Conservation (phyloP, 179 eudicot genomes). For the Spinacia oleracea region DNA sequence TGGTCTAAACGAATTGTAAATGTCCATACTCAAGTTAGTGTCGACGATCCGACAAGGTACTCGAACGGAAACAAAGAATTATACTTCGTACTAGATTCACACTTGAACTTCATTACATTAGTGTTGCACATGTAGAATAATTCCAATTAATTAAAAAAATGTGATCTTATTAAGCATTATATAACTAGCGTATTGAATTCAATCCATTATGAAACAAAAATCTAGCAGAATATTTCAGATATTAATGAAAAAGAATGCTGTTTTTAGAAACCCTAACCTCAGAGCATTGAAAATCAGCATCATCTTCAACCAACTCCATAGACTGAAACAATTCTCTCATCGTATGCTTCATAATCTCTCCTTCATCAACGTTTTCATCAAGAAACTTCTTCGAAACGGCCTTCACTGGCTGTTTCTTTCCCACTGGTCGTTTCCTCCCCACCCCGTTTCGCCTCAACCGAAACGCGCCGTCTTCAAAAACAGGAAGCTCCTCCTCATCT, state of each 20-base stretch:
- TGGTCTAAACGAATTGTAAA: neutral
- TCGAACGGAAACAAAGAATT: too few species aligned
- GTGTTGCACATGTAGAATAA: too few species aligned
- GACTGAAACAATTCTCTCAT: slow-evolving; percentile 66
- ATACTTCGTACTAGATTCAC: too few species aligned
- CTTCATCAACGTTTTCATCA: slow-evolving; percentile 42
- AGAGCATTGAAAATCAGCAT: slow-evolving; percentile 54
- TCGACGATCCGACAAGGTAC: neutral
- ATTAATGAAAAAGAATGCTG: neutral
- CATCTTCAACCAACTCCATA: slow-evolving; percentile 47
- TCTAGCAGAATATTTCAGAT: neutral
- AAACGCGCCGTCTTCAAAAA: slow-evolving; percentile 67
- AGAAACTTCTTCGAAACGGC: slow-evolving; percentile 47
- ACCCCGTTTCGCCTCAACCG: slow-evolving; percentile 30
- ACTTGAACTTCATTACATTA: too few species aligned
- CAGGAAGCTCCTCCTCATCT: slow-evolving; percentile 79
- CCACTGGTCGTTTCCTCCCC: slow-evolving; percentile 17
- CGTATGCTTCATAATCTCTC: slow-evolving; percentile 56
- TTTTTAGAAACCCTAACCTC: slow-evolving; percentile 48
- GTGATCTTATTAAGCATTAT: too few species aligned
- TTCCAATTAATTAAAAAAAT: too few species aligned
- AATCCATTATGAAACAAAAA: too few species aligned
- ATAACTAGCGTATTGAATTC: too few species aligned
- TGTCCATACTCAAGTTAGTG: neutral
- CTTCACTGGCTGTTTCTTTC: slow-evolving; percentile 16